Base-by-base conservation (phyloP, 805 yeast species). In the Saturnispora hagleri region DNA sequence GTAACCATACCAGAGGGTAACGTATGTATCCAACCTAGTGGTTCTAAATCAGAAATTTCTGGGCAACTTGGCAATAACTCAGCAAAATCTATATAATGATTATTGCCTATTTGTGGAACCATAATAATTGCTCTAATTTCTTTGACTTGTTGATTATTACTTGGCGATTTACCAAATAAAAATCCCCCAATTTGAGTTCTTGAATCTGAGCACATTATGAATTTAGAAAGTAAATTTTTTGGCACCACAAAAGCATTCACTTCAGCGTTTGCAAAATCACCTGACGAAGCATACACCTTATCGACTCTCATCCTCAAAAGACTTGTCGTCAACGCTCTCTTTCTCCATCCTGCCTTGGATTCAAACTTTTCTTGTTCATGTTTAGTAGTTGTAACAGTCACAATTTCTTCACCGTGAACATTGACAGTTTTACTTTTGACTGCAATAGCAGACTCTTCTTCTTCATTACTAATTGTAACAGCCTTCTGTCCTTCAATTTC, bases 21-120 rank as follows among this genome's bases (percentile, higher is more conserved):
- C 0, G 97, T 87, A 63, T 91, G 97, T n/a, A 93, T 77, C 96
- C 97, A 87, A 1, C 99, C 99, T 17, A 93, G 66, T 5, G 93
- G 77, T 60, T 89, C 90, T 35, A 88, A 65, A 1, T 79, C 85
- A n/a, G 73, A 71, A 10, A 77, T 59, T 45, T 69, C 70, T 20
- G 69, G 68, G 8, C 69, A 59, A 5, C 68, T 66, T 1, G 84
- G 80, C 3, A 75, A 57, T 27, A 60, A 53, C 0, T 61, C 58
- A 4, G 91, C 81, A 51, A 89, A 73, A 57, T 85, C 81, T 13
- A 89, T 81, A 3, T 79, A 69, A 54, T 78, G 81, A 28, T 76
- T 70, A 54, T 77, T 82, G 2, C 97, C 97, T 42, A 89, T 71
- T 67, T 93, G 99, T 0, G 98, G 98, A 5, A 87, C 85, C 62